phyloP scores from a whole-genome alignment of 1,139 yeast genomes.

The Geotrichum phurueaensis region DNA sequence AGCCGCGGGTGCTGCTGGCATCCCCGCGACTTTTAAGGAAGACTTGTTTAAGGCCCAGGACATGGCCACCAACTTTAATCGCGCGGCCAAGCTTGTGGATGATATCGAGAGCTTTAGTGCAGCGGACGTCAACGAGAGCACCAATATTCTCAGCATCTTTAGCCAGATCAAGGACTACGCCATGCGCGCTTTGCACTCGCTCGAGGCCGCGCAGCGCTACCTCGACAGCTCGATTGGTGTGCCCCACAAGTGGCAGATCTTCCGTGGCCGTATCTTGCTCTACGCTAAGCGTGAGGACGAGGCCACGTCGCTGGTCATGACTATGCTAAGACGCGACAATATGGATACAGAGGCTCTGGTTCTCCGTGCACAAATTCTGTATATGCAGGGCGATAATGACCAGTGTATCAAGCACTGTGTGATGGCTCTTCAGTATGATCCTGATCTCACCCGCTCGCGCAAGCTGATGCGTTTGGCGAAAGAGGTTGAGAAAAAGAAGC shows the following conservation, averaged over 20 bases:
- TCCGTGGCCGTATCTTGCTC: constrained; percentile 32
- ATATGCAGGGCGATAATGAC: constrained; percentile 37
- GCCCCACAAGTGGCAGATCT: constrained; percentile 36
- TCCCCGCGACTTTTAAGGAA: constrained; percentile 31
- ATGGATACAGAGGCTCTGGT: constrained; percentile 39
- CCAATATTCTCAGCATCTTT: constrained; percentile 9
- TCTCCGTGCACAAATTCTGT: constrained; percentile 37
- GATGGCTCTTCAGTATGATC: constrained; percentile 41
- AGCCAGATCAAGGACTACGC: constrained; percentile 18
- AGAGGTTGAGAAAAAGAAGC: constrained; percentile 38
- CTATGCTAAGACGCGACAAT: constrained; percentile 34
- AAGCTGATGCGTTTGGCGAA: constrained; percentile 31
- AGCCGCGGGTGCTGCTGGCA: constrained; percentile 16
- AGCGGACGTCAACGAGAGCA: constrained; percentile 5
- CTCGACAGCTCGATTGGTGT: constrained; percentile 34
- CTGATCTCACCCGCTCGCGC: constrained; percentile 37
- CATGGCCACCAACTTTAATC: constrained; percentile 34
- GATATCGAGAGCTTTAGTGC: constrained; percentile 18
- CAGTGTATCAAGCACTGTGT: constrained; percentile 38
- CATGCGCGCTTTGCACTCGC: constrained; percentile 34
- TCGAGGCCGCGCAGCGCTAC: constrained; percentile 37
- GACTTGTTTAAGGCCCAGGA: constrained; percentile 32
- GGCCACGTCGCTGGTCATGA: constrained; percentile 37
- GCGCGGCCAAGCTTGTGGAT: constrained; percentile 30
- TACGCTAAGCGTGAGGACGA: constrained; percentile 33